Base-by-base conservation (phyloP, 2,329 filamentous ascomycete species). In the Aspergillus arachidicola region DNA sequence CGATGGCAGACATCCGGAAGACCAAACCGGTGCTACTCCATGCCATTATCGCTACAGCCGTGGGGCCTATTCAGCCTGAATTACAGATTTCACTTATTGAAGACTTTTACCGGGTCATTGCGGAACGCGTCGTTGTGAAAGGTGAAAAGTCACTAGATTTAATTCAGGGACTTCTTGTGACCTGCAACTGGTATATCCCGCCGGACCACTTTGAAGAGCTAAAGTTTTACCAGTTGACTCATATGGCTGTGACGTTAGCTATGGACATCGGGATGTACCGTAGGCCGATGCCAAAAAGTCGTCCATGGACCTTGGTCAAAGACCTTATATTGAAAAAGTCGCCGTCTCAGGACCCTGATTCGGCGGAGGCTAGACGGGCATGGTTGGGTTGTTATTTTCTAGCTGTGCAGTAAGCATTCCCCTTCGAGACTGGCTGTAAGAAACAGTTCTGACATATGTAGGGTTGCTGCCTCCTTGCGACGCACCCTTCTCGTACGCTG, bases 211-310 rank as follows among this genome's bases (percentile, higher is more conserved):
- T 91, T 63, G 92, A 96, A 72, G 91, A 95, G 78, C 87, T 94
- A 72, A 95, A 95, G 74, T 96, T 95, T 75, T 96, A 95, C 79
- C 91, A 94, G 79, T 85, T 95, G 68, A 88, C 93, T 53, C 92
- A 96, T 75, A 87, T 92, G 72, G 90, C 91, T 2, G 89, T 89
- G 55, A 86, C 92, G 69, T 92, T 96, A 89, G 90, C 90, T 30
- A 88, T 96, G 60, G 93, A 96, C 69, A 85, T 96, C 38, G 93
- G 93, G 0, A 85, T 96, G 7, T 91, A 89, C 19, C 85, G 86
- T 66, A 81, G 83, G 67, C 75, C 77, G 65, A 81, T 74, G 69
- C 67, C 69, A 66, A 75, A 77, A 70, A 66, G 64, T 10, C 75
- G 71, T 54, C 69, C 68, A 3, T 69, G 75, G 11, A 75, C 64